Percentiles rank a stretch among this genome's conserved stretches.
phyloP scores from a whole-genome alignment of 2,329 filamentous ascomycete species.

The Calonectria pseudoturangicola region DNA sequence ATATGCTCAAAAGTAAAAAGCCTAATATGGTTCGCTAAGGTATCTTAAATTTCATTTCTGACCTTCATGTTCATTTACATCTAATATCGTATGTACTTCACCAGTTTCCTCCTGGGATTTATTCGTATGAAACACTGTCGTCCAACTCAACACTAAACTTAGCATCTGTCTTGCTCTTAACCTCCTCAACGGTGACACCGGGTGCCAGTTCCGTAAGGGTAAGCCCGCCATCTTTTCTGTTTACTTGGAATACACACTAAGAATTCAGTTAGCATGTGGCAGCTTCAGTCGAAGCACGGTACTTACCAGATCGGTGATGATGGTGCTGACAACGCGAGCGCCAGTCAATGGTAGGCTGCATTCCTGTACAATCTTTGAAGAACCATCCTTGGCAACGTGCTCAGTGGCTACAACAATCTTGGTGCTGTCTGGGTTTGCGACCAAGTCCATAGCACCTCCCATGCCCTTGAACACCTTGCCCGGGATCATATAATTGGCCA shows the following conservation, averaged over 20 bases:
- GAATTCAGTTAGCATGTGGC: constrained; percentile 32
- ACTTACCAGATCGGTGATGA: constrained; percentile 83
- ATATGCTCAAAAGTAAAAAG: not conserved
- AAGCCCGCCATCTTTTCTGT: constrained; percentile 75
- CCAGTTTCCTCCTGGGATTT: not conserved
- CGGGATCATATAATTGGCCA: constrained; percentile 94
- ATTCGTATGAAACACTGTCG: constrained; percentile 27
- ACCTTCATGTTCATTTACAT: not conserved
- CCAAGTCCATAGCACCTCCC: constrained; percentile 85
- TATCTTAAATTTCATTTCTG: constrained; percentile 7
- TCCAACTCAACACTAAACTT: constrained; percentile 71
- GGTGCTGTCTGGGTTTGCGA: constrained; percentile 81
- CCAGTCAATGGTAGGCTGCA: constrained; percentile 81
- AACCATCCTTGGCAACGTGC: constrained; percentile 81
- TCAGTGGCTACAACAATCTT: constrained; percentile 84
- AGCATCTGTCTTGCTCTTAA: constrained; percentile 82
- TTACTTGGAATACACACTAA: constrained; percentile 82
- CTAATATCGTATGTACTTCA: not conserved
- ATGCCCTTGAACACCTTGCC: constrained; percentile 93
- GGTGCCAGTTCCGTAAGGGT: constrained; percentile 83
- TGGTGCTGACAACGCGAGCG: constrained; percentile 80
- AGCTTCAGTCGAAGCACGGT: not conserved
- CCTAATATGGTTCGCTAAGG: not conserved
- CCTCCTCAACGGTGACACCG: constrained; percentile 80
- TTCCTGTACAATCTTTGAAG: constrained; percentile 78